Base-by-base conservation (phyloP, 345 rosid genomes). In the Microthlaspi erraticum region DNA sequence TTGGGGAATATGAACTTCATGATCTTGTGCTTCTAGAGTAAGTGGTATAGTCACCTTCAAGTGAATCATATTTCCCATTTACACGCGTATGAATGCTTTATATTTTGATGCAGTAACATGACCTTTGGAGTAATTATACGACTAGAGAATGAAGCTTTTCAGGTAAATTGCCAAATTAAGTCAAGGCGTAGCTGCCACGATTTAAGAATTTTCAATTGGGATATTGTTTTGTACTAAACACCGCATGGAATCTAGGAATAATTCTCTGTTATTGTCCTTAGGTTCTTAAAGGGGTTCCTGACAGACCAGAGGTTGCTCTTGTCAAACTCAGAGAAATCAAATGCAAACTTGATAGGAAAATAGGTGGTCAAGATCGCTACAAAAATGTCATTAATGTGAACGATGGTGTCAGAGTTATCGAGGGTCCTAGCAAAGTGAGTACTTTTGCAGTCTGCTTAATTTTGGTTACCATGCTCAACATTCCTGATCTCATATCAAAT, bases 221-320 rank as follows among this genome's bases (percentile, higher is more conserved):
- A 23, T 54, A 0, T 31, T 32, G 1, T 13, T 20, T 18, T 43
- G 33, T 16, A 46, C 1, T 48, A 38, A 29, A 3, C 6, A n/a
- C 51, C 16, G 52, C 6, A 5, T 60, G 36, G 3, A 32, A 32
- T 49, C 17, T 34, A 14, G 42, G 41, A 52, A 59, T 74, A 54
- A 75, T 60, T 54, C 37, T 72, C 38, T 64, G 53, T 49, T 34
- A 13, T 66, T 39, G 10, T 38, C 44, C 14, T 10, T 23, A 92
- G 98, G 85, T 92, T 81, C 91, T 94, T 32, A 94, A 91, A 80
- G 99, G 98, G 66, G 84, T 88, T 80, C 90, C 99, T 57, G 98
- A 91, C 76, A 83, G 96, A 75, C 89, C 98, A 41, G 93, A 89
- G 70, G 96, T 87, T 55, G 80, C 83, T 41, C 88, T 85, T 64